phyloP scores from a whole-genome alignment of 1,284 basidiomycete species.

The Lignosus rhinocerotis region DNA sequence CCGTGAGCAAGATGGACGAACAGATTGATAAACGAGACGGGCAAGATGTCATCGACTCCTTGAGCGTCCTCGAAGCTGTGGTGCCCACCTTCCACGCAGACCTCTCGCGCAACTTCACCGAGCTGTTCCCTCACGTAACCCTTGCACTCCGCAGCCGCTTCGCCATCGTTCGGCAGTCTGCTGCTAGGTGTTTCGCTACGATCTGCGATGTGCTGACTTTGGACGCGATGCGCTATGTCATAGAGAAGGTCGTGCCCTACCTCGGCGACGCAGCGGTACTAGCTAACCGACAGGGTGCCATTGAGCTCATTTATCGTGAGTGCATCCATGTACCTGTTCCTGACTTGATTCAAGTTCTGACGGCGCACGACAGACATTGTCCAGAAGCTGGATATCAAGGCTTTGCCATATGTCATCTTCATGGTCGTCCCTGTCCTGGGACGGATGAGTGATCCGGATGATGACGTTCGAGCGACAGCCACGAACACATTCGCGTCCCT shows the following conservation, averaged over 20 bases:
- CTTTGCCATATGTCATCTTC: slow-evolving; percentile 96
- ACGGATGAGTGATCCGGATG: slow-evolving; percentile 95
- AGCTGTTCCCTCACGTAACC: slow-evolving; percentile 78
- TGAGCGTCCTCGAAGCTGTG: slow-evolving; percentile 87
- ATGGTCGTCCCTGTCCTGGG: slow-evolving; percentile 95
- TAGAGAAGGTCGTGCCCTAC: slow-evolving; percentile 85
- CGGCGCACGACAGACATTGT: slow-evolving; percentile 71
- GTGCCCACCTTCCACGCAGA: slow-evolving; percentile 74
- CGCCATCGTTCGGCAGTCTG: slow-evolving; percentile 87
- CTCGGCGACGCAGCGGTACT: slow-evolving; percentile 82
- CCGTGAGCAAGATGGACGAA: slow-evolving; percentile 55
- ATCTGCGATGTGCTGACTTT: slow-evolving; percentile 85
- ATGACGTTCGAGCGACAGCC: slow-evolving; percentile 88
- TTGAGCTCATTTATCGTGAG: slow-evolving; percentile 90
- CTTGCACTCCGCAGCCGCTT: slow-evolving; percentile 81
- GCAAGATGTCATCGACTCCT: slow-evolving; percentile 91
- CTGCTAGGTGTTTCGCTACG: slow-evolving; percentile 85
- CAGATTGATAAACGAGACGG: slow-evolving; percentile 74
- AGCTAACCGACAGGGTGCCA: slow-evolving; percentile 85
- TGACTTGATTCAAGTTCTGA: neutral
- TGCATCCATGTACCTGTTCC: neutral
- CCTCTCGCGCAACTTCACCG: slow-evolving; percentile 69
- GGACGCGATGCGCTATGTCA: slow-evolving; percentile 86
- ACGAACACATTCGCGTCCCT: slow-evolving; percentile 97
- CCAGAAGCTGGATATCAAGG: slow-evolving; percentile 89